Percentiles rank a stretch among this genome's conserved stretches.
phyloP scores from a whole-genome alignment of 2,329 filamentous ascomycete genomes.

The Sclerotiophoma versabilis region DNA sequence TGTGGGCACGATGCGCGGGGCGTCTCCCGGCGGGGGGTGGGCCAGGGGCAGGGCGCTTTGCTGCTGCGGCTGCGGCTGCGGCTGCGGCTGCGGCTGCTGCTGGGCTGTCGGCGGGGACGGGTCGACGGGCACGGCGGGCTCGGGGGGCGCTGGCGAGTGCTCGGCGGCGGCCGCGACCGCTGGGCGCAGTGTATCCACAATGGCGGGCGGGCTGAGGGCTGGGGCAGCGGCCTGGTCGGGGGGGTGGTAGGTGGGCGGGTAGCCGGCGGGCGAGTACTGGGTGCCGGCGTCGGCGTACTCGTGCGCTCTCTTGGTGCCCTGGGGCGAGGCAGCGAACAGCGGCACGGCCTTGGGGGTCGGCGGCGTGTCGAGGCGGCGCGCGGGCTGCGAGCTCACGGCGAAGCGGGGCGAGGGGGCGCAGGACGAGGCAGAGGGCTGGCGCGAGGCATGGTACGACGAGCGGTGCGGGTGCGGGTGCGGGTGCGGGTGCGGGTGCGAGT shows the following conservation, averaged over 20 bases:
- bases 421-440: slow-evolving; percentile 41
- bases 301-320: slow-evolving; percentile 46
- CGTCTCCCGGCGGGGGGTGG: slow-evolving; percentile 22
- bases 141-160: slow-evolving; percentile 30
- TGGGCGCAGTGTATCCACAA: slow-evolving; percentile 25
- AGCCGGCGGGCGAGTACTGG: slow-evolving; percentile 62
- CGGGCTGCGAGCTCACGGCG: slow-evolving; percentile 36
- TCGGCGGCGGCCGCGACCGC: slow-evolving; percentile 44
- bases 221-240: slow-evolving; percentile 13
- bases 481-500: background rate
- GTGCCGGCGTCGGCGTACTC: slow-evolving; percentile 60
- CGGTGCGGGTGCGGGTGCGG: slow-evolving; percentile 5
- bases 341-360: slow-evolving; percentile 32
- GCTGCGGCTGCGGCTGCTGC: slow-evolving; percentile 10
- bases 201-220: slow-evolving; percentile 23
- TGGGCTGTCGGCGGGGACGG: slow-evolving; percentile 36
- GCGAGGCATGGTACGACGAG: slow-evolving; percentile 19
- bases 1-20: slow-evolving; percentile 7
- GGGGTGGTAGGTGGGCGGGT: slow-evolving; percentile 52
- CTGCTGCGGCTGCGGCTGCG: background rate
- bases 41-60: slow-evolving; percentile 21
- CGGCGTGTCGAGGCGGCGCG: slow-evolving; percentile 40
- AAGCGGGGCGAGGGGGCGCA: slow-evolving; percentile 45
- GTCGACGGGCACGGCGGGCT: slow-evolving; percentile 45
- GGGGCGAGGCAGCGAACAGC: slow-evolving; percentile 40